Conservation (phyloP, 2,329 filamentous ascomycete genomes). For the Cadophora sp. region DNA sequence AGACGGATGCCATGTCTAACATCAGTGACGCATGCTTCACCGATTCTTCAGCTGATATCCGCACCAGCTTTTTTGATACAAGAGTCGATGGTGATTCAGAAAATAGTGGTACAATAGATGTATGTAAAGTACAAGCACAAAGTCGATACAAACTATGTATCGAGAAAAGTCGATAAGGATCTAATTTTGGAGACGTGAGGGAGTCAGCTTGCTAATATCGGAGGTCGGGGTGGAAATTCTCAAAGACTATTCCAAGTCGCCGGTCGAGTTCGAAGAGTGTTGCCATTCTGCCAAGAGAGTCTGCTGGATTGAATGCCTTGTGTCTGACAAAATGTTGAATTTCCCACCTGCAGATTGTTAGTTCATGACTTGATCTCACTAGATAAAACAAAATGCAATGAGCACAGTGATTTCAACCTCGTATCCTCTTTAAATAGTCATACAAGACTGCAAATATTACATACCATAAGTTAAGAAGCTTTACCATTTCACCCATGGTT, state of each 20-base stretch:
- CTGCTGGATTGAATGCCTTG: neutral
- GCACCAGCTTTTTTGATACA: slow-evolving; percentile 3
- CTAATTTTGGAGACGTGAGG: neutral
- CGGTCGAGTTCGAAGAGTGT: slow-evolving; percentile 2
- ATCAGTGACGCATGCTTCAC: slow-evolving; percentile 1
- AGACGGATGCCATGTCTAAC: neutral
- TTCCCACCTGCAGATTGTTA: neutral
- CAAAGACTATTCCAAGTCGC: slow-evolving; percentile 3
- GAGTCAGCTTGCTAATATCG: slow-evolving; percentile 5
- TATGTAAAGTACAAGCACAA: slow-evolving; percentile 5
- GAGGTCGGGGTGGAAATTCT: slow-evolving; percentile 6
- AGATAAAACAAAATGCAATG: neutral
- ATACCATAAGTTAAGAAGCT: neutral
- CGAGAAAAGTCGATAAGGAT: slow-evolving; percentile 1
- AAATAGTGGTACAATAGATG: slow-evolving; percentile 6
- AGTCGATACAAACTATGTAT: slow-evolving; percentile 2
- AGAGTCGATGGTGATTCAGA: neutral
- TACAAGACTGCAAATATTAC: neutral
- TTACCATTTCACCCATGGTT: slow-evolving; percentile 1
- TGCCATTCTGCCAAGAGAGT: neutral
- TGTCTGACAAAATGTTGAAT: slow-evolving; percentile 11
- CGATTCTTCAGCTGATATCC: slow-evolving; percentile 2
- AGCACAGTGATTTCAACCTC: neutral
- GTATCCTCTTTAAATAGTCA: neutral
- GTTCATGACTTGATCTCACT: neutral